Percentiles rank a stretch among this genome's conserved stretches.
Evolutionary conservation across 495 filamentous ascomycete species (phyloP).

Genomic region (Xylaria intraflava): DNA sequence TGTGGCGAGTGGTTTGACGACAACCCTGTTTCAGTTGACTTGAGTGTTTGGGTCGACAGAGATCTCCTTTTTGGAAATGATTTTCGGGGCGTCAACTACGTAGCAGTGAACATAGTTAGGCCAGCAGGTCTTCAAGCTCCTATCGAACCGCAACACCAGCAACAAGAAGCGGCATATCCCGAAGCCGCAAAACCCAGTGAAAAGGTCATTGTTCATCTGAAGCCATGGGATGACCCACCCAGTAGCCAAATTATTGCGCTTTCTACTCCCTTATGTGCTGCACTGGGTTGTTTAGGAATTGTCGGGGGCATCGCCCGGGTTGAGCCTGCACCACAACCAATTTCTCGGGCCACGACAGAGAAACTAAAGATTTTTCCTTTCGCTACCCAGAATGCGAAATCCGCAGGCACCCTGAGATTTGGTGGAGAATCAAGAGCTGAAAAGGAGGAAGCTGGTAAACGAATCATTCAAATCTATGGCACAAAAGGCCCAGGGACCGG

Average conservation of each 20-base stretch:
- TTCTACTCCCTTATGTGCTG: conserved; percentile 65
- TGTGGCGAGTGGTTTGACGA: conserved; percentile 70
- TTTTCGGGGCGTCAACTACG: conserved; percentile 66
- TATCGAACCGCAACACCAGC: conserved; percentile 64
- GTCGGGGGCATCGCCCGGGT: conserved; percentile 85
- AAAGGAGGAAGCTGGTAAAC: conserved; percentile 57
- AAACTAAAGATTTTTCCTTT: conserved; percentile 78
- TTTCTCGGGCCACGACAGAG: conserved; percentile 31
- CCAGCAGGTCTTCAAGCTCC: conserved; percentile 72
- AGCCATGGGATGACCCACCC: conserved; percentile 80
- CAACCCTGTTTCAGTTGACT: conserved; percentile 48
- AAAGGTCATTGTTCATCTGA: conserved; percentile 68
- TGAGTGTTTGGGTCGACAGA: conserved; percentile 77
- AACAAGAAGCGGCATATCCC: conserved; percentile 49
- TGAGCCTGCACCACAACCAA: conserved; percentile 49
- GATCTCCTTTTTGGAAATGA: conserved; percentile 62
- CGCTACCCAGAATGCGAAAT: conserved; percentile 43
- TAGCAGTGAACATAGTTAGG: conserved; percentile 67
- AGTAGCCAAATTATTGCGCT: conserved; percentile 70
- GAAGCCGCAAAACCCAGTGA: conserved; percentile 52
- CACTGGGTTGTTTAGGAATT: conserved; percentile 60
- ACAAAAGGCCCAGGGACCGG: conserved; percentile 46
- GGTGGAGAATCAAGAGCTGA: conserved; percentile 79
- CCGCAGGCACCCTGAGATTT: conserved; percentile 67
- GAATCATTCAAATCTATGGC: conserved; percentile 50